Conservation (phyloP, 176 grass and related monocot genomes). For the Phragmites australis region DNA sequence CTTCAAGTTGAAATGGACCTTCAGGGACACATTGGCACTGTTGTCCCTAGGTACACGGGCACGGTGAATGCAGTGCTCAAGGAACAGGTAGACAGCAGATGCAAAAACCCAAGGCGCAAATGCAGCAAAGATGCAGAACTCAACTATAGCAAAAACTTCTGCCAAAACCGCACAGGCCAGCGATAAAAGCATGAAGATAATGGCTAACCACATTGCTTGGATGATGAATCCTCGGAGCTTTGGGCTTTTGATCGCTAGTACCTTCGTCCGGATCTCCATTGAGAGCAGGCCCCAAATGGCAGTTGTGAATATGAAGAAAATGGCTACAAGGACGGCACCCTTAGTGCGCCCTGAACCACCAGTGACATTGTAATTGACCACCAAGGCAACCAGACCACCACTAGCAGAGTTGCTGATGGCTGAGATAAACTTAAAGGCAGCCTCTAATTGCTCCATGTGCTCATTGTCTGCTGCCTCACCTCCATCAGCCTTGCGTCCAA, state of each 20-base stretch:
- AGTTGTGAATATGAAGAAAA: slow-evolving; percentile 24
- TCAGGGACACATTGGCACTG: neutral
- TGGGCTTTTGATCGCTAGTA: neutral
- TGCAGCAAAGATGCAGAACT: slow-evolving; percentile 19
- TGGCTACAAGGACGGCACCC: neutral
- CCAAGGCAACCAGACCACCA: neutral
- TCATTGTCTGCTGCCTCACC: neutral
- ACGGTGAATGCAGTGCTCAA: neutral
- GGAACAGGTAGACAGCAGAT: neutral
- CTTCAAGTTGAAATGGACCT: slow-evolving; percentile 8
- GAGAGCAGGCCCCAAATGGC: neutral
- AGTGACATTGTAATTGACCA: slow-evolving; percentile 8
- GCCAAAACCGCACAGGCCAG: neutral
- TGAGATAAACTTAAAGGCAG: slow-evolving; percentile 19
- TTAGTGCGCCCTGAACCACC: neutral
- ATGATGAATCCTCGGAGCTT: neutral
- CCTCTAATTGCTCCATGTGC: neutral
- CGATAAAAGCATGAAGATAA: slow-evolving; percentile 8
- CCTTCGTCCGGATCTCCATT: neutral
- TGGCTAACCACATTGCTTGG: neutral
- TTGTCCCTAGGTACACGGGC: neutral
- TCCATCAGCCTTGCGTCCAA: neutral
- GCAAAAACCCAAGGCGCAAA: slow-evolving; percentile 21
- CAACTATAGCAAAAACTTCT: slow-evolving; percentile 20
- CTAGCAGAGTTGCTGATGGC: slow-evolving; percentile 23